Base-by-base conservation (phyloP, 2,329 filamentous ascomycete genomes). In the Fusarium sp. region DNA sequence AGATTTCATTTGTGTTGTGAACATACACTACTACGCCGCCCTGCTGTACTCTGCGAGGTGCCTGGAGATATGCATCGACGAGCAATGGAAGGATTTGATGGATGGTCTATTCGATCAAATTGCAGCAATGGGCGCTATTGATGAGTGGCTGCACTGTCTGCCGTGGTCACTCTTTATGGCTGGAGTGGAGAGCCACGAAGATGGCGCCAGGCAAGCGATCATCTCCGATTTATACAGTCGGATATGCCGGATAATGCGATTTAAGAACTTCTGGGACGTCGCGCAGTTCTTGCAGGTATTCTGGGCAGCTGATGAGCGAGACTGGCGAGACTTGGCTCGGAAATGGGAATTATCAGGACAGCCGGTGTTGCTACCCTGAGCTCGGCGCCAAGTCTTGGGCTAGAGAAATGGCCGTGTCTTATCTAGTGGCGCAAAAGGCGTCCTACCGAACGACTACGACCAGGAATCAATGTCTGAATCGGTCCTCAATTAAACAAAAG, bases 21-120 rank as follows among this genome's bases (percentile, higher is more conserved):
- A 61, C 39, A 70, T 66, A 27, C 50, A 66, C 30, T 59, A 70
- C 41, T 61, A 70, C 35, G 67, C 67, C 23, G 67, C 67, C 3
- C 35, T 70, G 2, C 39, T 70, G 9, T 70, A 70, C 37, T 41
- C 67, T 7, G 1, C 62, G 4, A 58, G 64, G 18, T 66, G 63
- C 16, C 20, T 70, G 6, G 64, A 70, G 23, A 34, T 63, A 13
- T 27, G 43, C 3, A 54, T 66, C 10, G 5, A 41, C 10, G 20
- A 32, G 4, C 58, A 67, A 8, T 18, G 45, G 30, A 25, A 63
- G 8, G 63, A 66, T 10, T 35, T 43, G 59, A 35, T 67, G 1
- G 20, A 27, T 14, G 13, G 32, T 8, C 18, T 70, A 4, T 67
- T 70, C 14, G 63, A 67, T 20, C 63, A 70, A n/a, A n/a, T 67